These are phyloP conservation scores for Russula vinacea DNA, from an alignment of 768 basidiomycete species.

Conservation along the genomic window DNA sequence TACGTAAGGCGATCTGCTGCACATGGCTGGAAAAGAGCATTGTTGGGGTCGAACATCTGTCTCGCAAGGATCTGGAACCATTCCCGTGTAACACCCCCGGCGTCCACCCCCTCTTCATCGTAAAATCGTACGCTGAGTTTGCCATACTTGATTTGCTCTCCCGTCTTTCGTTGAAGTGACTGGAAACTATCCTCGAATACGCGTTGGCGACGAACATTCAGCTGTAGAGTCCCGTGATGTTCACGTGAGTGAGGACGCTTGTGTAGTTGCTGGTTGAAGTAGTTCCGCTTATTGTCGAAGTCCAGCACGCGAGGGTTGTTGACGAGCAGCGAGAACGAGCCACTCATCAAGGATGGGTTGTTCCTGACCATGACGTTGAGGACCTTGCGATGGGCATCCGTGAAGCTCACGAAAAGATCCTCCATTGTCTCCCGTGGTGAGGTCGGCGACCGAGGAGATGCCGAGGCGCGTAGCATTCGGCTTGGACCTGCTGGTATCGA, in stretches of 20 bases:
- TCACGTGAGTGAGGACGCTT: slow-evolving; percentile 76
- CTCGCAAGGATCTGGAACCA: slow-evolving; percentile 98
- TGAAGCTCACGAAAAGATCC: slow-evolving; percentile 90
- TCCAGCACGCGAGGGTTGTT: slow-evolving; percentile 95
- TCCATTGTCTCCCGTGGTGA: slow-evolving; percentile 77
- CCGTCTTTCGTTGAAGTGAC: slow-evolving; percentile 80
- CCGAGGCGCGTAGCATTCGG: slow-evolving; percentile 57
- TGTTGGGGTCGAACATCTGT: slow-evolving; percentile 99
- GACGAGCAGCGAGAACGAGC: slow-evolving; percentile 94
- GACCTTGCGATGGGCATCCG: slow-evolving; percentile 88
- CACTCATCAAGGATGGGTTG: slow-evolving; percentile 96
- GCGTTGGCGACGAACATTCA: slow-evolving; percentile 84
- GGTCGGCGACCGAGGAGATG: slow-evolving; percentile 64
- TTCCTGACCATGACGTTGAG: slow-evolving; percentile 97
- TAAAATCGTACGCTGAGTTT: slow-evolving; percentile 96
- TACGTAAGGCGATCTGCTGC: slow-evolving; percentile 94
- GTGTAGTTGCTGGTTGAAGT: slow-evolving; percentile 89
- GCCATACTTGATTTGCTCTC: slow-evolving; percentile 96
- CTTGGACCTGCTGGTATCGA: slow-evolving; percentile 43
- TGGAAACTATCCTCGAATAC: slow-evolving; percentile 99
- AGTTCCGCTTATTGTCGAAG: slow-evolving; percentile 99
- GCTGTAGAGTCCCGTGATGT: slow-evolving; percentile 76
- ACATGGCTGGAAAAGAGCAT: slow-evolving; percentile 96
- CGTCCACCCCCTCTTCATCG: slow-evolving; percentile 97
- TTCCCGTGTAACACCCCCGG: slow-evolving; percentile 95